Evolutionary conservation across 2,329 filamentous ascomycete genomes (phyloP), one percentile per base, ranked within the genome.

Genomic region (Podosphaera fusca): DNA sequence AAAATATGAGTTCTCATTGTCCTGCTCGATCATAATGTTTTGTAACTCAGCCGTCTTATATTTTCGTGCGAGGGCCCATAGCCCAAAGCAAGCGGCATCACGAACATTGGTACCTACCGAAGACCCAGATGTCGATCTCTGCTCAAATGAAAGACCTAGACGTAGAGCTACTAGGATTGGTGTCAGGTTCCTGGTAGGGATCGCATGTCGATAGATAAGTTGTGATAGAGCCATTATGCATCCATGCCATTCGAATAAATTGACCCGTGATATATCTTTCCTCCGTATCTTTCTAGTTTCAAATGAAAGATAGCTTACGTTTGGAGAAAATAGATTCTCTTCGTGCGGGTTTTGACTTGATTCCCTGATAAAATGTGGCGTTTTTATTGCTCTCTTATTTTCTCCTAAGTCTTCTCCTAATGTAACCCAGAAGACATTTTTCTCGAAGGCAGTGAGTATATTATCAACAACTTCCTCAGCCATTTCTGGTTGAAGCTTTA

Each of bases 31-130:
- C 1, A 78, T 72, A 0, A 94, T 76, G 0, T 73, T 73, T 9
- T 84, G 73, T 5, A 96, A 74, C 67, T 96, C 90, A 0, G 73
- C 66, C 0, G 88, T 95, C 0, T 79, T 81, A 64, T 96, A 98
- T 57, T 90, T 82, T 57, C 92, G 78, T 30, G 90, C 87, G 6
- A 96, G 69, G 1, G 89, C 85, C 92, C 92, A 98, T 31, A 96
- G 83, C 5, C 92, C 92, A 67, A 96, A 98, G 67, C 89, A 95
- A 2, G 92, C 87, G 10, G 92, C 90, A 71, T 98, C 92, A 52
- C 92, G 80, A 14, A 98, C 89, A 63, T 94, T 95, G 1, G 86
- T 84, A 1, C 92, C 92, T 9, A 90, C 75, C 2, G 87, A 89
- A 10, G 78, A 81, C n/a, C 92, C 90, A 2, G 87, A 87, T 0